These are phyloP conservation scores for Xerocomus spinulosus DNA, from an alignment of 768 basidiomycete species.

Conservation along the genomic window DNA sequence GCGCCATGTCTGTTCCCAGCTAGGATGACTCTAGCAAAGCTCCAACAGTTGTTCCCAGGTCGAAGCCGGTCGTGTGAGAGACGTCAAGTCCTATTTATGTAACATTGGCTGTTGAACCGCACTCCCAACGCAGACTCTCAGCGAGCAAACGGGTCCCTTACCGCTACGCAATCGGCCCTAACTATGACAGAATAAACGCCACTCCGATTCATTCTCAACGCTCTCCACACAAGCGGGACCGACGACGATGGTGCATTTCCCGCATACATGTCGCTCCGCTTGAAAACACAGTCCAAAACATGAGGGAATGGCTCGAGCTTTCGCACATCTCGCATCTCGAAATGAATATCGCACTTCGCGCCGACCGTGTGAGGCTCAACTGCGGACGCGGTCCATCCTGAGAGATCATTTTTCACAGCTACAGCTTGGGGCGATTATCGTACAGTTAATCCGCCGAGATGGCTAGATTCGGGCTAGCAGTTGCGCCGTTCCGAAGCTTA, in stretches of 20 bases:
- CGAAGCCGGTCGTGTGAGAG: conserved; percentile 1
- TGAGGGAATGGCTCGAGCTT: background rate
- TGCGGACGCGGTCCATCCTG: background rate
- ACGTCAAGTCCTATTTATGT: background rate
- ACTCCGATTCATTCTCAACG: background rate
- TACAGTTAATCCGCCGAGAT: background rate
- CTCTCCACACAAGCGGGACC: background rate
- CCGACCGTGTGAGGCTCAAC: background rate
- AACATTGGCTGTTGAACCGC: background rate
- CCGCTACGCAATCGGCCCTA: background rate
- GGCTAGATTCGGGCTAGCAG: background rate
- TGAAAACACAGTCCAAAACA: background rate
- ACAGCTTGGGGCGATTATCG: background rate
- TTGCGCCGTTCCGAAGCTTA: background rate
- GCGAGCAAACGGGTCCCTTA: background rate
- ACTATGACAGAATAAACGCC: background rate
- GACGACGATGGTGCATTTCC: background rate
- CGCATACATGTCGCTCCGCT: background rate
- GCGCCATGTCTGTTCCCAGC: background rate
- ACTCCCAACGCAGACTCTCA: too few relatives aligned
- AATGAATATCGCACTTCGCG: too few relatives aligned
- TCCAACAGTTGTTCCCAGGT: background rate
- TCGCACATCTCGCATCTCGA: too few relatives aligned
- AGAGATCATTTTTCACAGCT: background rate
- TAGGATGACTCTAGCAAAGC: too few relatives aligned